Percentiles rank a stretch among this genome's conserved stretches.
Evolutionary conservation across 805 yeast genomes (phyloP).

Genomic region (Tetrapisispora fleetii): DNA sequence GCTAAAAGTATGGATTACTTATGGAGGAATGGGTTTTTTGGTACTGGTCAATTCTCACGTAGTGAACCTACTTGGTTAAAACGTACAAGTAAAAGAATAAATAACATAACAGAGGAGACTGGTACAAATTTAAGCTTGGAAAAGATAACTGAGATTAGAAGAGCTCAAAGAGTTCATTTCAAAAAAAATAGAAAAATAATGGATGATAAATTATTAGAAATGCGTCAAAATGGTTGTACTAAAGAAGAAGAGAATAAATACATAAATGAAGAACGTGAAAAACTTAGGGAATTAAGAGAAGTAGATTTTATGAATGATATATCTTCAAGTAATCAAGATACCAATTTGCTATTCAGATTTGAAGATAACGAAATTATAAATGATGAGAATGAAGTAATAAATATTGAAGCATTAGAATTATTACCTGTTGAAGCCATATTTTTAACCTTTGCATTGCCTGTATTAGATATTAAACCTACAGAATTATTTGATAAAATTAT

Average conservation of each 20-base stretch:
- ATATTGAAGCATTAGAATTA: constrained; percentile 43
- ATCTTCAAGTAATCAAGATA: not conserved
- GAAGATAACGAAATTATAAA: constrained; percentile 32
- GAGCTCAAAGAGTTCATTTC: constrained; percentile 63
- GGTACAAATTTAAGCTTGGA: constrained; percentile 42
- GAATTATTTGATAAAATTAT: constrained; percentile 11
- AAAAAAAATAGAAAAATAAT: constrained; percentile 55
- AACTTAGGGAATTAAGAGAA: constrained; percentile 23
- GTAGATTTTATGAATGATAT: constrained; percentile 25
- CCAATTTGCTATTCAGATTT: constrained; percentile 16
- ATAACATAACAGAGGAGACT: constrained; percentile 24
- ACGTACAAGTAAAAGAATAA: constrained; percentile 11
- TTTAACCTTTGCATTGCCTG: constrained; percentile 47
- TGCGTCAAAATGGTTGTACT: constrained; percentile 30
- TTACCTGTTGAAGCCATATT: constrained; percentile 71
- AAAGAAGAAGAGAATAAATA: constrained; percentile 22
- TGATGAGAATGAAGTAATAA: constrained; percentile 19
- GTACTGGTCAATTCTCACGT: constrained; percentile 81
- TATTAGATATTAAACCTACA: constrained; percentile 29
- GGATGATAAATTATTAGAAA: constrained; percentile 40
- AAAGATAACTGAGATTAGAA: constrained; percentile 63
- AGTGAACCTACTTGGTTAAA: constrained; percentile 82
- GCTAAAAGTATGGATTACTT: constrained; percentile 41
- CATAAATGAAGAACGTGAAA: constrained; percentile 26
- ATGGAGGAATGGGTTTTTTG: constrained; percentile 87